Base-by-base conservation (phyloP, 1,284 basidiomycete genomes). In the Pseudomicrostroma phylloplanum region DNA sequence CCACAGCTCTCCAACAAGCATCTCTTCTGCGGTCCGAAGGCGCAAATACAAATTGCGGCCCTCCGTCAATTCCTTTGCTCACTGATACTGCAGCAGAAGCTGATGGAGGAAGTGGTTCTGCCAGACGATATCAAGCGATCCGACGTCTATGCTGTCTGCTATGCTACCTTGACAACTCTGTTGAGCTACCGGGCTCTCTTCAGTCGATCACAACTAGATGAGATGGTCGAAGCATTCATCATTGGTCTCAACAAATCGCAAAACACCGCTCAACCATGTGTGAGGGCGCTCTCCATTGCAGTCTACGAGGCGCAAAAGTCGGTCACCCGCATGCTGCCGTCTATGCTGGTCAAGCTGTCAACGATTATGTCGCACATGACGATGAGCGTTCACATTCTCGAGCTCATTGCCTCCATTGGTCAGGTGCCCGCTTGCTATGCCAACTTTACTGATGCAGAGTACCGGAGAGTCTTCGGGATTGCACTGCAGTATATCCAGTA, bases 1-100 rank as follows among this genome's bases (percentile, higher is more conserved):
- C 84, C 87, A 21, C 93, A 98, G 79, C 84, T 98, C 2, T 84
- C 89, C 58, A 98, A 98, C 84, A 97, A 96, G 80, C 92, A 97
- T 76, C 85, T 96, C 61, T 93, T 96, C 80, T 96, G 93, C 76
- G 96, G 96, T 0, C 89, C 89, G 0, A 86, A 87, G 58, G 88
- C 89, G 12, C 83, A 87, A 15, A 80, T 80, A 12, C 84, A 87
- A 21, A 85, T 96, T 21, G 82, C 86, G 11, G 83, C 82, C 56
- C 80, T 98, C 46, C 82, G 92, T 36, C 82, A 83, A 9, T 80
- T 84, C n/a, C 81, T 97, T 9, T 91, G 89, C 80, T 82, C 83
- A 3, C 85, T 86, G 2, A 84, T 94, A 25, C 70, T 77, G 42
- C 83, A 82, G 23, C 85, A 85, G 13, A 83, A 83, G 8, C 82